These are phyloP conservation scores for Daldinia decipiens DNA, from an alignment of 495 filamentous ascomycete species.

Conservation along the genomic window DNA sequence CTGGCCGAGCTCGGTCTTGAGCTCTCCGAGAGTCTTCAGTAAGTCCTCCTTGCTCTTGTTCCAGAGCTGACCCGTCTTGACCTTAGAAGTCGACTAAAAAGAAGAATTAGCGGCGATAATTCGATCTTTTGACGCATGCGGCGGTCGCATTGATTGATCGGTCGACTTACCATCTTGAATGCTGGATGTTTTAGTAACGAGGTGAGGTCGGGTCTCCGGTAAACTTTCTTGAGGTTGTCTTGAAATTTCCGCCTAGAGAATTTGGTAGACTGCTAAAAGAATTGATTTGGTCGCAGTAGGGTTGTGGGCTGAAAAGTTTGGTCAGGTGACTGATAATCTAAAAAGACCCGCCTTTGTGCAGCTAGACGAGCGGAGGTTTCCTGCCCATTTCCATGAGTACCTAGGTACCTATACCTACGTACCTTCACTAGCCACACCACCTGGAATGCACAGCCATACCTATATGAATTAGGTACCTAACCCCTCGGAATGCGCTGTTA, in stretches of 20 bases:
- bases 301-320: slow-evolving; percentile 45
- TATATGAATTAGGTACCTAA: too few relatives aligned
- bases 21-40: slow-evolving; percentile 88
- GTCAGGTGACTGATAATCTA: slow-evolving; percentile 32
- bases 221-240: slow-evolving; percentile 46
- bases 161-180: slow-evolving; percentile 61
- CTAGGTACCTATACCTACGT: too few relatives aligned
- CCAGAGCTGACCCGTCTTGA: slow-evolving; percentile 96
- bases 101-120: background rate
- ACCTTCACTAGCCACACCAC: slow-evolving; percentile 20
- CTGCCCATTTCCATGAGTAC: background rate
- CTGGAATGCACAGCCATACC: background rate
- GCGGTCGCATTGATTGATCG: slow-evolving; percentile 18
- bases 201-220: slow-evolving; percentile 51
- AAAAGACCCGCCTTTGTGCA: slow-evolving; percentile 4
- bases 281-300: slow-evolving; percentile 45
- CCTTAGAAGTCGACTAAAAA: slow-evolving; percentile 83
- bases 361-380: slow-evolving; percentile 22
- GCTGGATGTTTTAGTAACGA: slow-evolving; percentile 46
- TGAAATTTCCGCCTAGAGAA: slow-evolving; percentile 47
- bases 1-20: slow-evolving; percentile 93
- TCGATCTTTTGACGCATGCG: slow-evolving; percentile 10
- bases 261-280: slow-evolving; percentile 47
- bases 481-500: too few relatives aligned
- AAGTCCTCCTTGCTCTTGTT: slow-evolving; percentile 98